Evolutionary conservation across 208 protist genomes (phyloP), one percentile per base, ranked within the genome.

Genomic region (Lotmaria passim): DNA sequence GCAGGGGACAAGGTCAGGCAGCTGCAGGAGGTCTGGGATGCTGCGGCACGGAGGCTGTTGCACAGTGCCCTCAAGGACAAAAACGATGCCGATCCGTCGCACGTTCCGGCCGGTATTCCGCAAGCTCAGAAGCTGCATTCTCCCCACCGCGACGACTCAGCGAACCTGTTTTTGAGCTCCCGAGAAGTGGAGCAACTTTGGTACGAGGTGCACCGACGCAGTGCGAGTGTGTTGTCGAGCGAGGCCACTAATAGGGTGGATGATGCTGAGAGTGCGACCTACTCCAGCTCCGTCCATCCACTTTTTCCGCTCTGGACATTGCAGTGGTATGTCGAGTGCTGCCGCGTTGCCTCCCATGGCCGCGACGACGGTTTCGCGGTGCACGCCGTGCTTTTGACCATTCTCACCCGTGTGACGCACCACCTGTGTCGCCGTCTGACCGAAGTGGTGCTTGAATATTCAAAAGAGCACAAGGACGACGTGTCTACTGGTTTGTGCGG

Each of bases 291-390:
- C 34, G 44, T 31, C 2, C 59, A 51, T 10, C 41, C 59, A 17
- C 17, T 36, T 28, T 23, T 65, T 11, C 7, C 19, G 0, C 14
- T 70, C 15, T 69, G 61, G 62, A 36, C 33, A 10, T 43, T 38
- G 21, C 70, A 76, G 55, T 76, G 61, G 61, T 64, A 63, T 38
- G 7, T 31, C 46, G 70, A 76, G 70, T 76, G 70, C 70, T 65
- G 62, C 33, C 61, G 70, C 24, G 39, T 76, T 15, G 70, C 70
- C 1, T 21, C 61, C 1, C 61, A 69, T 19, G 84, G 79, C 24
- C 65, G 57, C 1, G 76, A 83, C 7, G 77, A 78, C 30, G 65
- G 58, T 38, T 82, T 85, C 46, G 57, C 47, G 31, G 15, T 39
- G 15, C 72, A 79, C 7, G 48, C 44, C 11, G 69, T 86, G 59